phyloP scores from a whole-genome alignment of 441 rosid species.

The Erysimum cheiri region DNA sequence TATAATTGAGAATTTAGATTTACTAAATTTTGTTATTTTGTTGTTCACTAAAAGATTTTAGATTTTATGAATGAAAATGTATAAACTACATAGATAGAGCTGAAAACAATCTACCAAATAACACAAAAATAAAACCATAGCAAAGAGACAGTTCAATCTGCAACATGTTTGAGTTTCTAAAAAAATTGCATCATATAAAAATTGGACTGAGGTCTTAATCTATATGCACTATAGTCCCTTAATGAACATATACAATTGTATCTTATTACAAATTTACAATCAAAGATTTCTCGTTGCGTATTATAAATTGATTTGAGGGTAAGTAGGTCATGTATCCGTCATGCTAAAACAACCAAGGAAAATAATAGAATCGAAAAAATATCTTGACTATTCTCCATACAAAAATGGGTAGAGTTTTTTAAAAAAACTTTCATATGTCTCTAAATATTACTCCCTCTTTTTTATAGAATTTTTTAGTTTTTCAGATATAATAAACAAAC shows the following conservation, averaged over 20 bases:
- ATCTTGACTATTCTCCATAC: conserved; percentile 28
- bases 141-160: background rate
- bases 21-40: background rate
- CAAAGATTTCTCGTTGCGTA: conserved; percentile 2
- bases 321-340: conserved; percentile 34
- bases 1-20: background rate
- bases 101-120: background rate
- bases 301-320: conserved; percentile 22
- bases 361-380: conserved; percentile 24
- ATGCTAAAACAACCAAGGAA: conserved; percentile 22
- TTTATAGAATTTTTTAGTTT: too few relatives aligned
- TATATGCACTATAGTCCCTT: conserved; percentile 5
- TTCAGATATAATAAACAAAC: too few relatives aligned
- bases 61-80: background rate
- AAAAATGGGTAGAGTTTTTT: conserved; percentile 8
- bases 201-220: background rate
- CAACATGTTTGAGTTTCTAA: background rate
- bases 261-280: background rate
- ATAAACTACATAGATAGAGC: background rate
- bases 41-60: background rate
- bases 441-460: too few relatives aligned
- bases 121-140: background rate
- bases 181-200: background rate
- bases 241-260: background rate
- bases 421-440: background rate